Base-by-base conservation (phyloP, 345 rosid genomes). In the Eucalyptus shirleyi region DNA sequence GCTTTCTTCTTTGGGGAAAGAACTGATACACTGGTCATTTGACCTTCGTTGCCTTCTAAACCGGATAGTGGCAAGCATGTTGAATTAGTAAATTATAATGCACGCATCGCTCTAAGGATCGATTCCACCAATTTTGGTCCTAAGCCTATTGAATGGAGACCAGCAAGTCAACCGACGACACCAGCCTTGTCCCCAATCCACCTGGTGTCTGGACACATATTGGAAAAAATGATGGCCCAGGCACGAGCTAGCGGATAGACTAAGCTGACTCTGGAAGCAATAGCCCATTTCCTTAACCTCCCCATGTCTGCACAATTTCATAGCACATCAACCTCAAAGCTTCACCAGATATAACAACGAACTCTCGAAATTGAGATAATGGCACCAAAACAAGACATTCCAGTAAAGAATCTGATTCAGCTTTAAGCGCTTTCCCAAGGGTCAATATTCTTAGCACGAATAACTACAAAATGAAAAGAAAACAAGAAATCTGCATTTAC, bases 131-230 rank as follows among this genome's bases (percentile, higher is more conserved):
- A 96, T 96, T 69, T 83, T 89, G 7, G 92, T 97, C 87, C 92
- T 88, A 81, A 94, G 95, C 40, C 93, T 89, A 88, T 97, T 96
- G 93, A 94, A 95, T 87, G 94, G 95, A 49, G 99, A 98, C 99
- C 99, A 98, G 92, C 97, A 94, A 81, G 97, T 95, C 24, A 95
- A 89, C 16, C 94, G 11, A 98, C 95, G 21, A 90, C 56, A 6
- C 98, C 98, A 83, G 91, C 92, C 94, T 97, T 98, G 32, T 97
- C 98, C 7, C 99, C 97, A n/a, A 96, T 69, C 97, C 97, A 96
- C 89, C 99, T 90, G n/a, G 92, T 91, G 81, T 95, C 97, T 24
- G 99, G 99, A 88, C 97, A 95, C 12, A 95, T 96, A 83, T 98
- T 97, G 2, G 98, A 95, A 91, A 98, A 98, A 23, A 98, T 96